Evolutionary conservation across 2,329 filamentous ascomycete genomes (phyloP), one percentile per base, ranked within the genome.

Genomic region (Chaetomium sp.): DNA sequence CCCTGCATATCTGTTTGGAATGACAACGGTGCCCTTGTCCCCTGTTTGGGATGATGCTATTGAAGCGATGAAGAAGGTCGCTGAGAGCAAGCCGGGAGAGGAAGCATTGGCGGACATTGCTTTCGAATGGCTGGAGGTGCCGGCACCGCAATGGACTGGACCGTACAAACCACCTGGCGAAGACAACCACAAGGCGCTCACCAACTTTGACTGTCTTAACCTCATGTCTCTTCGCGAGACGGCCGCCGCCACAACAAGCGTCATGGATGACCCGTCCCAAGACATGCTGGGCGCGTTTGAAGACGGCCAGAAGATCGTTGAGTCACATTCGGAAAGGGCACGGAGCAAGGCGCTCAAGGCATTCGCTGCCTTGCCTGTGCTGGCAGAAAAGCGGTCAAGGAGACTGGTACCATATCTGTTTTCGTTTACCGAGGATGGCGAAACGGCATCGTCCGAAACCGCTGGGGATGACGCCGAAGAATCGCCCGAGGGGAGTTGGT

Each of bases 11-110:
- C 85, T 90, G 64, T 96, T 96, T 64, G 94, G 94, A 49, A 80
- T 96, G 71, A 79, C 97, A 57, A 94, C 91, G 0, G 84, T 95
- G 49, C 89, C 87, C 62, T 78, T 96, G 61, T 82, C 91, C 0
- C 90, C 90, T 38, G 77, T 95, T 5, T 96, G 92, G 89, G 89
- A 95, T 58, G 89, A 95, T 64, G 82, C 89, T 0, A 83, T 87
- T 50, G 80, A 84, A 53, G 84, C 88, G 0, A 73, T 99, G 65
- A 87, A 89, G 65, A 79, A 86, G 51, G 84, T 99, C 53, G 81
- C 85, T 19, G 80, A 88, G 62, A 79, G 79, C 27, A 85, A 87
- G 61, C 71, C 74, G 41, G 90, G 89, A 27, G 91, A 96, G 67
- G 84, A 86, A 36, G 75, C 80, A 14, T 78, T 96, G 40, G 83